A percentile compares a stretch with the other conserved stretches of the same genome.
Evolutionary conservation across 176 grass and related monocot species (phyloP).

Genomic region (barley (Hordeum vulgare)): DNA sequence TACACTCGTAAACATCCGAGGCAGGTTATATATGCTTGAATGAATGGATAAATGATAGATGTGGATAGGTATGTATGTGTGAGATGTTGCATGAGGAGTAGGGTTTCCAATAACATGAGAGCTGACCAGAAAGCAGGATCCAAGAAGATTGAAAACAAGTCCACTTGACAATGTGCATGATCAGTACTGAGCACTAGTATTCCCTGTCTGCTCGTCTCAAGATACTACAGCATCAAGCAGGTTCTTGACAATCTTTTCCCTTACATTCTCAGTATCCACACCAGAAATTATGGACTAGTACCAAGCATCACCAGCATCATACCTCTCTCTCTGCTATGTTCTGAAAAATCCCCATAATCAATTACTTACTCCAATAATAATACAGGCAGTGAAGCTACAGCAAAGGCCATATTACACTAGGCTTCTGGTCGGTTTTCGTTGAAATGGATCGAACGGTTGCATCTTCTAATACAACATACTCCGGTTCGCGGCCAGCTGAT

Average conservation of each 20-base stretch:
- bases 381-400: conserved; percentile 44
- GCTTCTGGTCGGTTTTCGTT: conserved; percentile 17
- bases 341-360: conserved; percentile 20
- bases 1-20: neutral
- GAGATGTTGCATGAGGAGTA: conserved; percentile 17
- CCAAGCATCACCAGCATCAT: conserved; percentile 13
- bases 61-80: conserved; percentile 24
- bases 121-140: conserved; percentile 17
- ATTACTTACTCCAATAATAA: conserved; percentile 53
- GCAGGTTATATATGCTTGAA: neutral
- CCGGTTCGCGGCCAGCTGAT: conserved; percentile 17
- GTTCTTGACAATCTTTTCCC: conserved; percentile 21
- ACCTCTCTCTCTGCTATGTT: conserved; percentile 27
- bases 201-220: conserved; percentile 20
- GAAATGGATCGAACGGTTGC: neutral
- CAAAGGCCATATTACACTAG: conserved; percentile 32
- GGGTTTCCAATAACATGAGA: conserved; percentile 23
- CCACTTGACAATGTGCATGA: conserved; percentile 28
- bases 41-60: neutral
- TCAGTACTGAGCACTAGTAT: conserved; percentile 21
- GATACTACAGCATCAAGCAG: conserved; percentile 29
- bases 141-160: conserved; percentile 32
- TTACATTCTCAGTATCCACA: conserved; percentile 23
- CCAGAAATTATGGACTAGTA: conserved; percentile 25
- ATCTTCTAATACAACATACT: conserved; percentile 30